Base-by-base conservation (phyloP, 2,329 filamentous ascomycete species). In the Apiospora kogelbergensis region DNA sequence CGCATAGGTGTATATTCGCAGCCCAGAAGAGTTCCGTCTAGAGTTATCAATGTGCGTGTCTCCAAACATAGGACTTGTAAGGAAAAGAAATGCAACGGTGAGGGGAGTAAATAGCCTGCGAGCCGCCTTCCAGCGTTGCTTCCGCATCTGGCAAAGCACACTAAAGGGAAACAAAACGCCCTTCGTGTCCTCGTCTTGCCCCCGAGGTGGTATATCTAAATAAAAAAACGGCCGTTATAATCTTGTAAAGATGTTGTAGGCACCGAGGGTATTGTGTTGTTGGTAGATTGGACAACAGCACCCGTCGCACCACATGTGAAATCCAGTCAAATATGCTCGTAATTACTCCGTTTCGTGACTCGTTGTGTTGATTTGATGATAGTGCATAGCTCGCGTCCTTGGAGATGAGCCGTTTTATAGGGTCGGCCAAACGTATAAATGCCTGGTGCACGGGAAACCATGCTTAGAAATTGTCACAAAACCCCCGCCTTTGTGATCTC, bases 301-400 rank as follows among this genome's bases (percentile, higher is more conserved):
- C 9, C 30, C 17, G 30, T 37, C 30, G 30, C 53, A 37, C 17
- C 53, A 37, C 17, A 60, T 60, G 37, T 46, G 45, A 60, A 60
- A 37, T 37, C 26, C 30, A 60, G 30, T 60, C 53, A 60, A 60
- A 60, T 60, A 60, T 60, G 30, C 53, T 57, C 48, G 20, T 60
- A 60, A 60, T 37, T 60, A 60, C 53, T 60, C 30, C 53, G 53
- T 60, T 60, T 60, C 53, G 53, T 60, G 53, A 60, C 53, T 60
- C 53, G 9, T 60, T 60, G 53, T 26, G 53, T 37, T 60, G 53
- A 60, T 60, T 37, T 37, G 53, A 60, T 60, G n/a, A n/a, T 60
- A 60, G 37, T 60, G 53, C 53, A n/a, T 37, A 22, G 30, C 30
- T 60, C 17, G 53, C 30, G 17, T 60, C 11, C 9, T 60, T 13